Conservation (phyloP, 495 filamentous ascomycete genomes). For the Pseudevernia furfuracea region DNA sequence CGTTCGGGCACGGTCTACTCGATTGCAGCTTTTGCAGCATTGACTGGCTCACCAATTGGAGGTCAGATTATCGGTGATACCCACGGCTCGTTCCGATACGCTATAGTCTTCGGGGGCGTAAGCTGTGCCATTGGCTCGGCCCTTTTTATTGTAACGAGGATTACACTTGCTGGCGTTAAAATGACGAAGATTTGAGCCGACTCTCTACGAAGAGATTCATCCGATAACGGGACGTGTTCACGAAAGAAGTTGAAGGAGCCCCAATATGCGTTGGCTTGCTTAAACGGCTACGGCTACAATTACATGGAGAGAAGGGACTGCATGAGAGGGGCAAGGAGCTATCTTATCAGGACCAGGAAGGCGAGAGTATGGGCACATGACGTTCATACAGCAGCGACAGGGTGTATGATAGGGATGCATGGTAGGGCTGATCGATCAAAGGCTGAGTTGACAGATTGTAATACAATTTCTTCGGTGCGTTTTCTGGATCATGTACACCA, state of each 20-base stretch:
- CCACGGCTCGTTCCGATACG: background rate
- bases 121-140: conserved; percentile 13
- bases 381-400: too few species aligned
- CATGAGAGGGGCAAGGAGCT: too few species aligned
- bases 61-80: conserved; percentile 34
- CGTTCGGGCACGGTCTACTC: conserved; percentile 21
- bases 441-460: too few species aligned
- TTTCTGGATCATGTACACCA: too few species aligned
- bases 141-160: conserved; percentile 11
- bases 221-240: background rate
- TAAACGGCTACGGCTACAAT: too few species aligned
- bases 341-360: too few species aligned
- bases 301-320: too few species aligned
- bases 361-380: too few species aligned
- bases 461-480: too few species aligned
- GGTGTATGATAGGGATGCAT: too few species aligned
- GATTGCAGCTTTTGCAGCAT: conserved; percentile 39
- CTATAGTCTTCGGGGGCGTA: conserved; percentile 11
- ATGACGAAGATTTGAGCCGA: conserved; percentile 9
- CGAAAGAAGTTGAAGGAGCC: background rate
- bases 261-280: background rate
- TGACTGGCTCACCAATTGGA: conserved; percentile 60
- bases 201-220: background rate
- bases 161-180: conserved; percentile 2
- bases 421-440: too few species aligned